A percentile compares a stretch with the other conserved stretches of the same genome.
Conservation (phyloP, 2,329 filamentous ascomycete species). For the Diaporthe velutina region DNA sequence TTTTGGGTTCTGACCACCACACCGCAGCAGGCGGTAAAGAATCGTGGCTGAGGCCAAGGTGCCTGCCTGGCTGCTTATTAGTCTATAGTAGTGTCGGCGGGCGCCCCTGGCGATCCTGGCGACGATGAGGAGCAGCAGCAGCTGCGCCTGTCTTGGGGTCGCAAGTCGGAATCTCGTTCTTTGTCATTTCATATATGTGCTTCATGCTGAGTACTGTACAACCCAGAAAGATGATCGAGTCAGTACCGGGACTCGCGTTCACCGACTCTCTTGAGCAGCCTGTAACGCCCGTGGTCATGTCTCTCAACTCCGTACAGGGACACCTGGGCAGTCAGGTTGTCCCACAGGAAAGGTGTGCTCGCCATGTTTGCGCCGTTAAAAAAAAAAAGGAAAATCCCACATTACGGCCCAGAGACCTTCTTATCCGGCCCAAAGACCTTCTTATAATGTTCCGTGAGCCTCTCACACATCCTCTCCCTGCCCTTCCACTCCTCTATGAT, state of each 20-base stretch:
- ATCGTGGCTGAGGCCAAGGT: slow-evolving; percentile 22
- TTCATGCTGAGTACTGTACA: slow-evolving; percentile 14
- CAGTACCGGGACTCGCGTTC: not conserved
- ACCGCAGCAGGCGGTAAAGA: slow-evolving; percentile 15
- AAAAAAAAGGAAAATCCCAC: not conserved
- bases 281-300: not conserved
- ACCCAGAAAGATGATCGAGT: slow-evolving; percentile 9
- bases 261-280: slow-evolving; percentile 5
- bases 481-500: slow-evolving; percentile 39
- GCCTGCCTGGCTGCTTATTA: too few species aligned
- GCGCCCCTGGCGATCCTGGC: not conserved
- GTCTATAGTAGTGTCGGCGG: not conserved
- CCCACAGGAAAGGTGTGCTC: not conserved
- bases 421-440: slow-evolving; percentile 57
- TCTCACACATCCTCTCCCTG: slow-evolving; percentile 44
- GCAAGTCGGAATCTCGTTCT: slow-evolving; percentile 17
- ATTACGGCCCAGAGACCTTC: slow-evolving; percentile 52
- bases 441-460: slow-evolving; percentile 55
- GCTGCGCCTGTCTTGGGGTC: not conserved
- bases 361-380: not conserved
- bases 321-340: not conserved
- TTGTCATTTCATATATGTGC: slow-evolving; percentile 16
- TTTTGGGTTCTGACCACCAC: slow-evolving; percentile 28
- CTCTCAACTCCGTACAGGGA: not conserved
- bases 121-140: not conserved